A percentile compares a stretch with the other conserved stretches of the same genome.
Conservation (phyloP, 352 stramenopile genomes). For the Globisporangium abappressorium region DNA sequence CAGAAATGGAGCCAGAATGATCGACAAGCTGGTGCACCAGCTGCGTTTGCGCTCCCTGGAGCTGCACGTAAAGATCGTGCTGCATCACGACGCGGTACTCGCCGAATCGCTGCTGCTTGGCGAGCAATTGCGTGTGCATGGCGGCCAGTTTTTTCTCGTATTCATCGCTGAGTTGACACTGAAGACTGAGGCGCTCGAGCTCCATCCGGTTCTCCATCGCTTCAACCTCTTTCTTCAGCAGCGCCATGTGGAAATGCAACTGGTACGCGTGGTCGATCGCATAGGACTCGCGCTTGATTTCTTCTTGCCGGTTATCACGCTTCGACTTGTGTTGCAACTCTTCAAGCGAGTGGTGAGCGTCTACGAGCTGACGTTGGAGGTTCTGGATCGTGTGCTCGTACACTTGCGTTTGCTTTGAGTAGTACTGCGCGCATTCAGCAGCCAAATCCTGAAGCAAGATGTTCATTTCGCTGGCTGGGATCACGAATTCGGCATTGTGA, state of each 20-base stretch:
- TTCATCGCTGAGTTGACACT: slow-evolving; percentile 41
- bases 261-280: slow-evolving; percentile 38
- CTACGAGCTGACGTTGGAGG: slow-evolving; percentile 2
- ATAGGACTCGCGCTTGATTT: slow-evolving; percentile 39
- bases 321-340: neutral
- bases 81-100: slow-evolving; percentile 59
- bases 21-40: slow-evolving; percentile 61
- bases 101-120: slow-evolving; percentile 63
- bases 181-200: slow-evolving; percentile 38
- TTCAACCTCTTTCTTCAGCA: slow-evolving; percentile 28
- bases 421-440: slow-evolving; percentile 2
- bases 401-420: neutral
- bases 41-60: slow-evolving; percentile 50
- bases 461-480: slow-evolving; percentile 20
- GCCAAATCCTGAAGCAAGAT: slow-evolving; percentile 18
- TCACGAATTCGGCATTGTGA: slow-evolving; percentile 14
- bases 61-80: slow-evolving; percentile 52
- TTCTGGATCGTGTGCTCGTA: neutral
- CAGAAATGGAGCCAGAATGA: slow-evolving; percentile 43
- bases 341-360: slow-evolving; percentile 2
- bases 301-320: slow-evolving; percentile 24
- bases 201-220: slow-evolving; percentile 27
- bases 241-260: slow-evolving; percentile 42
- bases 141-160: slow-evolving; percentile 59
- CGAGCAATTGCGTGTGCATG: slow-evolving; percentile 48